Percentiles rank a stretch among this genome's conserved stretches.
Evolutionary conservation across 306 rosid species (phyloP).

Genomic region (Acmispon strigosus): DNA sequence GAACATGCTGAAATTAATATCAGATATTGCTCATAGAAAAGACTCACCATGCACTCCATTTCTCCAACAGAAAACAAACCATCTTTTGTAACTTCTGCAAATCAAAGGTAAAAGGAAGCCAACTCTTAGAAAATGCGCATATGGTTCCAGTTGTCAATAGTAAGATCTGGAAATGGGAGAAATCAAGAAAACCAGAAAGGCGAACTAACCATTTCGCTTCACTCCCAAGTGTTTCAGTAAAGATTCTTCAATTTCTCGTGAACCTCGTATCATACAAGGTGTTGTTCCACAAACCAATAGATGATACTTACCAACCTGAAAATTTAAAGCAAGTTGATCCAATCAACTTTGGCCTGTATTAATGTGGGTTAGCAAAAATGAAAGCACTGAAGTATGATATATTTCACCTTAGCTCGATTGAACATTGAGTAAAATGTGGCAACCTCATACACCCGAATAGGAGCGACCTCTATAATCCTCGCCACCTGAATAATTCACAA

Average conservation of each 20-base stretch:
- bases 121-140: background rate
- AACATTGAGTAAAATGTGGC: constrained; percentile 99
- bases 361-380: background rate
- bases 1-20: constrained; percentile 1
- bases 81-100: constrained; percentile 93
- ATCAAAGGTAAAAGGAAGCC: constrained; percentile 24
- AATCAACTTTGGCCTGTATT: constrained; percentile 22
- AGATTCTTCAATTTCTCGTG: constrained; percentile 86
- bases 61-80: constrained; percentile 98
- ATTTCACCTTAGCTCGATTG: constrained; percentile 77
- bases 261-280: constrained; percentile 98
- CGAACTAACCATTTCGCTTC: constrained; percentile 77
- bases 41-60: constrained; percentile 99
- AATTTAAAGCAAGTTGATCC: constrained; percentile 24
- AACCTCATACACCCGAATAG: constrained; percentile 90
- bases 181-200: background rate
- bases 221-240: constrained; percentile 90
- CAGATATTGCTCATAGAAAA: constrained; percentile 19
- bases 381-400: background rate
- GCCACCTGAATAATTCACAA: constrained; percentile 74
- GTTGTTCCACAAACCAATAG: constrained; percentile 96
- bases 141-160: background rate
- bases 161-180: constrained; percentile 1
- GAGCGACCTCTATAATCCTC: constrained; percentile 83
- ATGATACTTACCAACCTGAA: constrained; percentile 91